Base-by-base conservation (phyloP, 768 basidiomycete genomes). In the Sporobolomyces phaffii region DNA sequence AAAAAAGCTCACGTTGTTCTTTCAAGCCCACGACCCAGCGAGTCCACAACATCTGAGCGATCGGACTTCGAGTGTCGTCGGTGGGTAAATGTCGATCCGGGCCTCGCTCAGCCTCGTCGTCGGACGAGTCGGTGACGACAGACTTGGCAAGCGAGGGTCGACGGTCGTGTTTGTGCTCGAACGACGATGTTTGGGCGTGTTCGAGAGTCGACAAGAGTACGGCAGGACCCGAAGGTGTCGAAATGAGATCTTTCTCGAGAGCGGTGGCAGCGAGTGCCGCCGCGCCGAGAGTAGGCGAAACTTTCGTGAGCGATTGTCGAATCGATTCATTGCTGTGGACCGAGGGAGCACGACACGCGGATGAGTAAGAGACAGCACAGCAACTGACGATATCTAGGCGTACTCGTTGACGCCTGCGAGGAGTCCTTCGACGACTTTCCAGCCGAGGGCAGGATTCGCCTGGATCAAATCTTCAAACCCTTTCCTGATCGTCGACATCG, bases 41-140 rank as follows among this genome's bases (percentile, higher is more conserved):
- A 83, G 93, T 87, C 77, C 97, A 98, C n/a, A 98, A 80, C 70
- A 98, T 82, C 77, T 98, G 94, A 26, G 91, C 89, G 33, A 98
- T 91, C 9, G 93, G 91, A 61, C 90, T 92, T 60, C 79, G 60
- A 51, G 78, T 73, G 51, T 73, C 62, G 77, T 86, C 69, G 26
- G 62, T 73, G 24, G 40, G 60, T 17, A 29, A 43, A 28, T 26
- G 20, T 14, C 33, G 28, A 31, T 28, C 60, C 40, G 18, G 31
- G 22, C 22, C 31, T 26, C 49, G 47, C 20, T 44, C 47, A 10
- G 51, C 52, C 26, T 69, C 68, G 15, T 58, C 66, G 17, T 60
- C 66, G 10, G 53, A 65, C 57, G 40, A 69, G 44, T 45, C 66
- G 49, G 54, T 26, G 8, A 57, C 11, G 2, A 20, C 24, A 28